Evolutionary conservation across 805 yeast genomes (phyloP), one percentile per base, ranked within the genome.

Genomic region (Candida montana): DNA sequence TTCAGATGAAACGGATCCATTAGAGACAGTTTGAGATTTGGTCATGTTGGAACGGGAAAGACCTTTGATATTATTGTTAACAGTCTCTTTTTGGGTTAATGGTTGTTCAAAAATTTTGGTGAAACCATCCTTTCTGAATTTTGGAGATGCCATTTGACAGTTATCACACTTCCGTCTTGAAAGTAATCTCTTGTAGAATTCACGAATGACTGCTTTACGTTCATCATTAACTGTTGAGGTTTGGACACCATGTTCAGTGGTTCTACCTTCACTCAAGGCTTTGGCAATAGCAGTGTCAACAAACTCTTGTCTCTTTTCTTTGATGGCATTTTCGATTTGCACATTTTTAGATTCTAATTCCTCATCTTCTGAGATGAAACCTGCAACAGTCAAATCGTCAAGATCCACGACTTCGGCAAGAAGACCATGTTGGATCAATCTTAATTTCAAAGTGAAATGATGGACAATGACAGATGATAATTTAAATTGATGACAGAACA

Each of bases 101-200:
- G 95, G 79, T 51, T 80, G 81, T 67, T 93, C 98, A 57, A 93
- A 93, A 49, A 93, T 79, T 69, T 95, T 93, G 47, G 90, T 76
- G 58, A 79, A 83, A 0, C 99, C 99, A 61, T 93, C 99, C 57
- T 90, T 91, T 67, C 99, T 80, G 71, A 83, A 91, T 28, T 83
- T 72, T 41, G 99, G 98, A 34, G 96, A 88, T 63, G 72, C 86
- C 95, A 90, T 86, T 33, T 89, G 87, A 75, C 99, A 93, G 65
- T 90, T 89, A 56, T 87, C 95, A 75, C 99, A 93, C 63, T 81
- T 85, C 42, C 89, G 81, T 63, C 96, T 79, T 36, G 83, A 63
- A 48, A 86, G 66, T 37, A 90, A 63, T 53, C 76, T 76, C 54
- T 76, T 77, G 69, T 89, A 86, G 55, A 90, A 83, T 28, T 82